These are phyloP conservation scores for Paramecium primaurelia DNA, from an alignment of 73 alveolate genomes.

Conservation along the genomic window DNA sequence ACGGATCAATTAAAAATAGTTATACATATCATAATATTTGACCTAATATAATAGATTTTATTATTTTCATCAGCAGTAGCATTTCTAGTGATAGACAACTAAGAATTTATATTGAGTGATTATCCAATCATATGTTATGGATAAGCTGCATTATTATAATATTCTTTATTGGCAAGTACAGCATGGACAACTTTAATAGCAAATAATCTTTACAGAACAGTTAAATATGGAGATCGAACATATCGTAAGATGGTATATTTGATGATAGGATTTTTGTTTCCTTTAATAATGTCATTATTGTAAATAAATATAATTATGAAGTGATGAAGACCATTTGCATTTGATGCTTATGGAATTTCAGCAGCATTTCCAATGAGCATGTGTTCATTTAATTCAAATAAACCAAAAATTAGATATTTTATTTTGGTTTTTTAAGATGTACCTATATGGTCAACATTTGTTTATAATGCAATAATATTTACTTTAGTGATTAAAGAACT, in stretches of 20 bases:
- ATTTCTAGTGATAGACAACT: neutral
- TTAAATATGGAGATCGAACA: neutral
- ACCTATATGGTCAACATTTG: slow-evolving; percentile 22
- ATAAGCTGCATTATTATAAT: neutral
- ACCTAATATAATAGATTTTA: neutral
- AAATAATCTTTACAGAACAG: neutral
- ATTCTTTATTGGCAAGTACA: neutral
- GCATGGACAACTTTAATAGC: slow-evolving; percentile 15
- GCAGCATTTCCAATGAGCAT: neutral
- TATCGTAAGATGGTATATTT: neutral
- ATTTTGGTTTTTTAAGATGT: neutral
- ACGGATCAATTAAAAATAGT: neutral
- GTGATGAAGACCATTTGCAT: slow-evolving; percentile 21
- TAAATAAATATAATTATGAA: neutral
- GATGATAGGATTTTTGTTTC: neutral
- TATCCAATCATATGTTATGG: neutral
- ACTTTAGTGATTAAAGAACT: neutral
- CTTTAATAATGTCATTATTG: neutral
- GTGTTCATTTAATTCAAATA: neutral
- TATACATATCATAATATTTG: neutral
- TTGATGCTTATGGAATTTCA: slow-evolving; percentile 27
- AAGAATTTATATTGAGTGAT: neutral
- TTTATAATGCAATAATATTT: neutral
- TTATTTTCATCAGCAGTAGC: neutral
- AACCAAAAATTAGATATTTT: neutral